Evolutionary conservation across 257 asterid genomes (phyloP), one percentile per base, ranked within the genome.

Genomic region (Penstemon barbatus): DNA sequence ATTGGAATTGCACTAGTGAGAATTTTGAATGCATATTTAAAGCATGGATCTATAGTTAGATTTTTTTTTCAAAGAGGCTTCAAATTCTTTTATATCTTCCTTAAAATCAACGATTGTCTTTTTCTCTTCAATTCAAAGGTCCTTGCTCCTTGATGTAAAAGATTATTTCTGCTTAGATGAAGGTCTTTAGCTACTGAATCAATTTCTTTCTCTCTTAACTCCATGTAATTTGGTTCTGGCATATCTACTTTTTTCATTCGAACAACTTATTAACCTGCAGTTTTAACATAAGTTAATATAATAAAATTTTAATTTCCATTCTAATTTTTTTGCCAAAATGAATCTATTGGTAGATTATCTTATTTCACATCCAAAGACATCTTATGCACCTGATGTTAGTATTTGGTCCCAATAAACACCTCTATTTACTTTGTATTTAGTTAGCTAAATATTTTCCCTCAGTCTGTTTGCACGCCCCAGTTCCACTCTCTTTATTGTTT

Each of bases 11-110:
- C 53, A 48, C 11, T 11, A 5, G 4, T 6, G 18, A 15, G 18
- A 15, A 15, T 15, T 15, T 15, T 15, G 18, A 15, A 15, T 0
- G 95, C 97, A 72, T 85, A 85, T 74, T 86, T 89, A 13, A 88
- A 84, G 80, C 92, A 90, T 3, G 96, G 94, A 15, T 86, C 90
- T 41, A 58, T 82, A 79, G 83, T 73, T 9, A 86, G 68, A 62
- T 83, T 84, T 5, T 75, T 75, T 0, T 15, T 15, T 69, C 75
- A 80, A 70, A 19, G 84, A 70, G 37, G 78, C 72, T 36, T 70
- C 75, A 7, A 63, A 68, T 4, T 71, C 55, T 64, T 11, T 60
- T 57, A 44, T 82, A 9, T 18, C 56, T 75, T 65, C 76, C 77
- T 8, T 69, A 69, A 49, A 60, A 72, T 68, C 38, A 46, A 55